Evolutionary conservation across 192 early-diverging fungal species (phyloP), one percentile per base, ranked within the genome.

Genomic region (Chytriomyces confervae): DNA sequence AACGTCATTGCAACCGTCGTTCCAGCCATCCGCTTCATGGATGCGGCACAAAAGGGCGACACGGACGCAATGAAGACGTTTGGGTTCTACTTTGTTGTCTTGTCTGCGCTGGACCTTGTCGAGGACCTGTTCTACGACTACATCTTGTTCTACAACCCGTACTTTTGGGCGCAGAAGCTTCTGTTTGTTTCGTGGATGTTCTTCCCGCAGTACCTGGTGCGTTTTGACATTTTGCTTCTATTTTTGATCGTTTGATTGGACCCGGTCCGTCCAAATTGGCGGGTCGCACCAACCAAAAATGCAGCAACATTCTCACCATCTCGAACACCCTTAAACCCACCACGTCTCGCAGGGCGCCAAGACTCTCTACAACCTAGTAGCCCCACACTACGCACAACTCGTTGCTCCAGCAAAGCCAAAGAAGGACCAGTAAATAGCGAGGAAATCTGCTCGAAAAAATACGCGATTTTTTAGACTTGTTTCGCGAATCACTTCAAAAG

Each of bases 151-250:
- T 81, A 80, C 69, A 63, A 84, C 64, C 84, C 84, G n/a, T 81
- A 79, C 75, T 86, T 77, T 69, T 86, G 79, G 68, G 84, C 83
- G 18, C 75, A 72, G 47, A 86, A 86, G 73, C 50, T 84, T 7
- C 61, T 77, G 5, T 44, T 70, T 7, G 46, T 79, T 5, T 75
- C 62, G 63, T 76, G 79, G 72, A 49, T 84, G 66, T 79, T 84
- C 77, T 73, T 81, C 61, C 83, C 83, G 7, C 57, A 69, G 44
- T 84, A 84, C 79, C 51, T 81, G 62, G 83, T 80, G 48, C 53
- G 74, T 79, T n/a, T 27, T 27, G 20, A 18, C 18, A 23, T n/a
- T 20, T n/a, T 45, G 43, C 65, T 20, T 66, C 65, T 61, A 61
- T 23, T 61, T 61, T 61, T 18, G 53, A 60, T 1, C 1, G 20